A percentile compares a stretch with the other conserved stretches of the same genome.
phyloP scores from a whole-genome alignment of 345 rosid species.

The Erysimum cheiranthoides region DNA sequence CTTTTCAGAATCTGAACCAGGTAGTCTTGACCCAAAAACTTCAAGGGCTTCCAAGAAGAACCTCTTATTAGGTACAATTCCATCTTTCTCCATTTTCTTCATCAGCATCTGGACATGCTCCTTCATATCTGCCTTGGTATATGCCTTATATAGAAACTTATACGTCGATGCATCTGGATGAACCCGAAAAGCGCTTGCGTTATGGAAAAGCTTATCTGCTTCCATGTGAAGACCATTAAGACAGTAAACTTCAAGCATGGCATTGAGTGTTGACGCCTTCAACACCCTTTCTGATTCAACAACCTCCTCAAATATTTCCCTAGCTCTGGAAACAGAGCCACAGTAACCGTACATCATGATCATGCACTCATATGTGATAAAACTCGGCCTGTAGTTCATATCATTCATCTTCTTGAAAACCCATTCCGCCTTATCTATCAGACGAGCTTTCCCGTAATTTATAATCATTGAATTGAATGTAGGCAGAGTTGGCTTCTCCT shows the following conservation, averaged over 20 bases:
- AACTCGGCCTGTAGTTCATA: conserved; percentile 71
- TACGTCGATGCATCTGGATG: conserved; percentile 70
- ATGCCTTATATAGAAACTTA: conserved; percentile 86
- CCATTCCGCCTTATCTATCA: conserved; percentile 72
- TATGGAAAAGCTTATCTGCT: conserved; percentile 67
- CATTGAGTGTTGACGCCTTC: conserved; percentile 74
- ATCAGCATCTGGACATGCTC: conserved; percentile 68
- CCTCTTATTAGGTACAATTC: conserved; percentile 79
- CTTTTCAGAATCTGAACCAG: conserved; percentile 48
- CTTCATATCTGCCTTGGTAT: conserved; percentile 75
- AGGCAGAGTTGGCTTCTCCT: conserved; percentile 83
- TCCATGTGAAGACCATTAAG: conserved; percentile 69
- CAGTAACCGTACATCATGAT: conserved; percentile 84
- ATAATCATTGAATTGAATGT: conserved; percentile 90
- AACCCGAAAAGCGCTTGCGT: conserved; percentile 52
- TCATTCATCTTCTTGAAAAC: conserved; percentile 64
- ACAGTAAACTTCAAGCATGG: conserved; percentile 87
- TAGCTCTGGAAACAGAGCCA: conserved; percentile 68
- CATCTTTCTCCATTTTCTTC: conserved; percentile 76
- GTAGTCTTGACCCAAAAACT: conserved; percentile 54
- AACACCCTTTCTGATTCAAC: conserved; percentile 60
- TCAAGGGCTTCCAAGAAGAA: conserved; percentile 89
- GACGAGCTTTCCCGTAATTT: conserved; percentile 85
- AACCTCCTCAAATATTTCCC: conserved; percentile 71
- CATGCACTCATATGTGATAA: conserved; percentile 83